Conservation (phyloP, 768 basidiomycete species). For the Clathrus columnatus region DNA sequence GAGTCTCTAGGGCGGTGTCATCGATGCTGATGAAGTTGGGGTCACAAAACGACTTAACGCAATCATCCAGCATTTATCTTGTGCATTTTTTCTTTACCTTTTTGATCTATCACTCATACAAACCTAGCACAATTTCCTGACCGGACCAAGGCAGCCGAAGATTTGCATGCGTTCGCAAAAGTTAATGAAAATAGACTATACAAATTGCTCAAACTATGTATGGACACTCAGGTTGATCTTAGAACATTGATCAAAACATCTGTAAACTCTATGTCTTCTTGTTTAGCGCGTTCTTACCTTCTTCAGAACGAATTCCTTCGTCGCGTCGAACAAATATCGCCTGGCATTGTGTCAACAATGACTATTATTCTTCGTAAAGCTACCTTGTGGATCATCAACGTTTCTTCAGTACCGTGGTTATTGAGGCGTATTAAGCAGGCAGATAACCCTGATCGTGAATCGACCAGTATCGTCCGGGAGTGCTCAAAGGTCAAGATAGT, state of each 20-base stretch:
- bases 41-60: slow-evolving; percentile 46
- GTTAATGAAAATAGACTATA: slow-evolving; percentile 81
- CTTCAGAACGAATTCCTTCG: slow-evolving; percentile 68
- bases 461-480: slow-evolving; percentile 25
- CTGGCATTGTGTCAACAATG: slow-evolving; percentile 60
- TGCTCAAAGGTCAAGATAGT: slow-evolving; percentile 41
- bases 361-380: slow-evolving; percentile 58
- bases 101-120: background rate
- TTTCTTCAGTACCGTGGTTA: slow-evolving; percentile 76
- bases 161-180: slow-evolving; percentile 75
- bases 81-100: slow-evolving; percentile 31
- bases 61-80: slow-evolving; percentile 48
- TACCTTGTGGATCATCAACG: slow-evolving; percentile 68
- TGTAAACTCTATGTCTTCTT: slow-evolving; percentile 31
- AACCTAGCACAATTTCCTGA: slow-evolving; percentile 51
- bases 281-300: background rate
- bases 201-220: slow-evolving; percentile 70
- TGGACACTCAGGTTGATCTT: slow-evolving; percentile 79
- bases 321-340: slow-evolving; percentile 61
- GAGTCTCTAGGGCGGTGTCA: slow-evolving; percentile 69
- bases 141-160: slow-evolving; percentile 63
- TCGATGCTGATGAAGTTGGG: slow-evolving; percentile 72
- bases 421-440: slow-evolving; percentile 47
- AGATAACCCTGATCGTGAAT: slow-evolving; percentile 28
- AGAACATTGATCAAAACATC: slow-evolving; percentile 71